Percentiles rank a stretch among this genome's conserved stretches.
phyloP scores from a whole-genome alignment of 352 stramenopile genomes.

The Plasmopara halstedii region DNA sequence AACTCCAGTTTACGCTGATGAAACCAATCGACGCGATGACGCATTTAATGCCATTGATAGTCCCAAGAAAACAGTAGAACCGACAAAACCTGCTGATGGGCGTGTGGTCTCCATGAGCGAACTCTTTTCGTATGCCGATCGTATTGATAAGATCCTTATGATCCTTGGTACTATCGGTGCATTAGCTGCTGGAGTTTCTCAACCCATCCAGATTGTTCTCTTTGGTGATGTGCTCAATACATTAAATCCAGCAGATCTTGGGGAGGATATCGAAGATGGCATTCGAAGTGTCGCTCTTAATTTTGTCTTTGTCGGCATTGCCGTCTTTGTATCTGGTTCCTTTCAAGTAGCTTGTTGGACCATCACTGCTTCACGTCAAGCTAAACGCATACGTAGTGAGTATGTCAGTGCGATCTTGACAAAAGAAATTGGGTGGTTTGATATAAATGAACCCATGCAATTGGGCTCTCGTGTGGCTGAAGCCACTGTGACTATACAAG shows the following conservation, averaged over 20 bases:
- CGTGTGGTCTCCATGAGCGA: slow-evolving; percentile 34
- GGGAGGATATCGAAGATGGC: slow-evolving; percentile 16
- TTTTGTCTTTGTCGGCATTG: slow-evolving; percentile 46
- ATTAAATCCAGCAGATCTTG: slow-evolving; percentile 41
- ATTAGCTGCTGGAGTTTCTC: slow-evolving; percentile 32
- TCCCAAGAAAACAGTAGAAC: slow-evolving; percentile 1
- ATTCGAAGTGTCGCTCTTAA: slow-evolving; percentile 40
- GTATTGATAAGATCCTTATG: slow-evolving; percentile 51
- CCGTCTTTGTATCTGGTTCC: slow-evolving; percentile 39
- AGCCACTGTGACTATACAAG: slow-evolving; percentile 46
- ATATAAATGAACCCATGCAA: slow-evolving; percentile 57
- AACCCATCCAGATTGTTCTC: slow-evolving; percentile 65
- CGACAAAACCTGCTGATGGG: slow-evolving; percentile 18
- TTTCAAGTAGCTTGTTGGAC: slow-evolving; percentile 58
- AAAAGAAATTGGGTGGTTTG: slow-evolving; percentile 65
- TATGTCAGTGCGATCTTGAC: slow-evolving; percentile 51
- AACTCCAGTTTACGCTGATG: slow-evolving; percentile 10
- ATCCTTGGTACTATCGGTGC: slow-evolving; percentile 33
- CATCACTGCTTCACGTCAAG: slow-evolving; percentile 52
- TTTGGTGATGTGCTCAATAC: slow-evolving; percentile 67
- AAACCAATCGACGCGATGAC: slow-evolving; percentile 20
- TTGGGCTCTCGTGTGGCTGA: slow-evolving; percentile 43
- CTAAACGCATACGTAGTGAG: slow-evolving; percentile 43
- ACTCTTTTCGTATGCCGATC: slow-evolving; percentile 54
- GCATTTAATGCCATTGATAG: slow-evolving; percentile 19